Evolutionary conservation across 2,329 filamentous ascomycete genomes (phyloP), one percentile per base, ranked within the genome.

Genomic region (Hymenoscyphus fraxineus): DNA sequence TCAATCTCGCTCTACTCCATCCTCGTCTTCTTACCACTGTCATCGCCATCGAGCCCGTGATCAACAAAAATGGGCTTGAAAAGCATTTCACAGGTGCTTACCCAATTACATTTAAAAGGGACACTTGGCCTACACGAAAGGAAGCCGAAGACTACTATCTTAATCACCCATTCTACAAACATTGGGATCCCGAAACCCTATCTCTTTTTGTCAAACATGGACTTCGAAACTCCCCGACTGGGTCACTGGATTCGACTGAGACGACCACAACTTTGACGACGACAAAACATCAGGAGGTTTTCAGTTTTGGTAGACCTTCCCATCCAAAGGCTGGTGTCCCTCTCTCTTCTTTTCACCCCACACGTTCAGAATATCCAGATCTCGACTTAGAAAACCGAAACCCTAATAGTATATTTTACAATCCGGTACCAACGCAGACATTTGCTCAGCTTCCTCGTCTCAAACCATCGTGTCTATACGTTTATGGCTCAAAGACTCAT

Each of bases 261-360:
- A 74, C 78, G 15, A 78, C 82, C 41, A 89, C 93, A 0, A 94
- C 92, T 0, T 81, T 95, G 2, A 85, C 85, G 1, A 98, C 94
- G 0, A 89, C 92, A 0, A 92, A 93, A 72, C 90, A 96, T 76
- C 92, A 97, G 74, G 92, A 96, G 79, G 90, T 95, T 63, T 88
- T 92, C 73, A 92, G 88, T 1, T 95, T 89, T 75, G 77, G 91
- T 67, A 84, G 90, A 0, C 35, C 35, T 6, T 35, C 35, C 35
- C 35, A 35, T 6, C 35, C 35, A 35, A 35, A 5, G 4, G 2
- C 35, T 35, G 35, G 35, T 35, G 35, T 7, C 1, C 35, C 35
- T 35, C 35, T 35, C 35, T 35, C 35, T 35, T 35, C 35, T 35
- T 35, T 35, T 10, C 35, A 35, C 35, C 35, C 35, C 35, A 35